Conservation (phyloP, 2,329 filamentous ascomycete genomes). For the Pseudogymnoascus sp. region DNA sequence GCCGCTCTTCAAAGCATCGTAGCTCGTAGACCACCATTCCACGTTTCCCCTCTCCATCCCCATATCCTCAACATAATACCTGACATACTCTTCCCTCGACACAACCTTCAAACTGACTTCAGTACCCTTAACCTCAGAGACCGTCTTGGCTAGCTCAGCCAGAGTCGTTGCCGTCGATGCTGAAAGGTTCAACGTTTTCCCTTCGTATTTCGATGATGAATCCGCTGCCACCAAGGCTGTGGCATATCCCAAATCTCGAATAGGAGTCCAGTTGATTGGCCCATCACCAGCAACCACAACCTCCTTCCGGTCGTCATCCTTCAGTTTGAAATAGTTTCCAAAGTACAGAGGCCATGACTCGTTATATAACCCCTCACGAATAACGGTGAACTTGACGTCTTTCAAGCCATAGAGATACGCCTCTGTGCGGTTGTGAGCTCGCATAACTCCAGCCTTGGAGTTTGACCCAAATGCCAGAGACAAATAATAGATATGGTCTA, state of each 20-base stretch:
- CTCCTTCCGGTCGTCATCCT: constrained; percentile 18
- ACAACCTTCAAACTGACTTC: constrained; percentile 17
- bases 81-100: constrained; percentile 17
- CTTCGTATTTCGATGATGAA: constrained; percentile 13
- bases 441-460: constrained; percentile 18
- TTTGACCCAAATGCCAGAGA: constrained; percentile 23
- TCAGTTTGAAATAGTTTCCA: constrained; percentile 17
- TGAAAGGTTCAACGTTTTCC: constrained; percentile 18
- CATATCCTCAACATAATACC: constrained; percentile 16
- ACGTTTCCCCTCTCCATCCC: constrained; percentile 15
- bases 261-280: constrained; percentile 20
- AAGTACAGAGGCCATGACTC: constrained; percentile 24
- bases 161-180: constrained; percentile 12
- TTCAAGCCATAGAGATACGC: constrained; percentile 16
- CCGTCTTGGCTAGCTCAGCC: constrained; percentile 17
- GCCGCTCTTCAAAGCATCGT: constrained; percentile 17
- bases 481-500: constrained; percentile 30
- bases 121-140: constrained; percentile 14
- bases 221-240: constrained; percentile 19
- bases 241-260: constrained; percentile 20
- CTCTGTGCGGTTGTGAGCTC: constrained; percentile 19
- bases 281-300: constrained; percentile 23
- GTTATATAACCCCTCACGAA: constrained; percentile 24
- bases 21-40: constrained; percentile 21
- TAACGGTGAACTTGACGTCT: constrained; percentile 17